Conservation (phyloP, 768 basidiomycete species). For the Hygrocybe coccinea region DNA sequence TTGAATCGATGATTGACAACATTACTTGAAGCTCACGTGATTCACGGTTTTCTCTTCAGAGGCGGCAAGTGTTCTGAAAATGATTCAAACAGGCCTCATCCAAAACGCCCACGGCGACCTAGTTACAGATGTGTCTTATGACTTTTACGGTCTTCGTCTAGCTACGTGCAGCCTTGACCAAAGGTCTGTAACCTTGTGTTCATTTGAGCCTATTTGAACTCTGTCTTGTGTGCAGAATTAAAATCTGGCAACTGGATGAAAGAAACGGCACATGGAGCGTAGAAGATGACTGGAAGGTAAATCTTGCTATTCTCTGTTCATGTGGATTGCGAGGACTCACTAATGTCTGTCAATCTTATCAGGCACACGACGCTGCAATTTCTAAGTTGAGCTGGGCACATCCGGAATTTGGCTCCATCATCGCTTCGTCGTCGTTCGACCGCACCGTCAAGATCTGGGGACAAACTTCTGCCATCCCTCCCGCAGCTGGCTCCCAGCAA, state of each 20-base stretch:
- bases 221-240: slow-evolving; percentile 51
- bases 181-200: slow-evolving; percentile 40
- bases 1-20: background rate
- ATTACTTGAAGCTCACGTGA: too few species aligned
- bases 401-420: slow-evolving; percentile 83
- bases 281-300: slow-evolving; percentile 89
- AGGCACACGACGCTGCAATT: slow-evolving; percentile 95
- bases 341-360: background rate
- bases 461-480: slow-evolving; percentile 38
- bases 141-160: slow-evolving; percentile 81
- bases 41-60: too few species aligned
- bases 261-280: slow-evolving; percentile 65
- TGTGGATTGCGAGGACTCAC: background rate
- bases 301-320: slow-evolving; percentile 11
- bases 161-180: slow-evolving; percentile 83
- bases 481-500: slow-evolving; percentile 26
- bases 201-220: background rate
- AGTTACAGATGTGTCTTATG: slow-evolving; percentile 81
- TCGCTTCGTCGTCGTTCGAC: slow-evolving; percentile 87
- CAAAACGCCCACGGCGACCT: slow-evolving; percentile 75
- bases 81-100: slow-evolving; percentile 80
- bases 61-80: slow-evolving; percentile 27
- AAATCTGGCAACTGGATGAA: slow-evolving; percentile 80
- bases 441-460: slow-evolving; percentile 93
- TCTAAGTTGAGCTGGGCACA: slow-evolving; percentile 86